Percentiles rank a stretch among this genome's conserved stretches.
phyloP scores from a whole-genome alignment of 495 filamentous ascomycete genomes.

The Aspergillus conjunctus region DNA sequence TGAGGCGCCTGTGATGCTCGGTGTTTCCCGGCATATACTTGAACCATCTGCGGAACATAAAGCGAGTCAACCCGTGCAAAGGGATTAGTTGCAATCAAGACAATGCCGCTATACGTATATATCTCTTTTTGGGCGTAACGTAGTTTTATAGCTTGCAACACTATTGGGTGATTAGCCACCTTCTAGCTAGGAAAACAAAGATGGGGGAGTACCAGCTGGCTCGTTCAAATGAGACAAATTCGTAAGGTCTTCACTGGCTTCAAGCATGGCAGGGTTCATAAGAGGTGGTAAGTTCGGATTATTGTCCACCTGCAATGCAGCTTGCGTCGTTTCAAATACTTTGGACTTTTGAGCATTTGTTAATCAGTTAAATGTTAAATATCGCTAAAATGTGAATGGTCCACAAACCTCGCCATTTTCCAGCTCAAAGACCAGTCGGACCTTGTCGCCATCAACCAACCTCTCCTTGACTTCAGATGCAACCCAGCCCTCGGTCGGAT shows the following conservation, averaged over 20 bases:
- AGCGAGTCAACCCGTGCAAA: slow-evolving; percentile 97
- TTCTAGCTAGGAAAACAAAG: slow-evolving; percentile 2
- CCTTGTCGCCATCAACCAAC: slow-evolving; percentile 79
- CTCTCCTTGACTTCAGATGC: slow-evolving; percentile 93
- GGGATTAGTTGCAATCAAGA: slow-evolving; percentile 97
- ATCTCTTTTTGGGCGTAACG: slow-evolving; percentile 99
- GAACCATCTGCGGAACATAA: slow-evolving; percentile 98
- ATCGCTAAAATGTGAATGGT: slow-evolving; percentile 5
- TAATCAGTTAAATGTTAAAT: slow-evolving; percentile 26
- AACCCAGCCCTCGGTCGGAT: slow-evolving; percentile 93
- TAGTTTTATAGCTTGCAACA: slow-evolving; percentile 95
- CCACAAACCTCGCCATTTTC: slow-evolving; percentile 89
- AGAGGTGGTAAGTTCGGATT: slow-evolving; percentile 76
- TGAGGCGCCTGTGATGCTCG: slow-evolving; percentile 95
- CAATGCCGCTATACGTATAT: slow-evolving; percentile 99
- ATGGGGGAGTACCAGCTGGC: slow-evolving; percentile 73
- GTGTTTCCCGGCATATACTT: slow-evolving; percentile 97
- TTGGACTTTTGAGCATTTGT: slow-evolving; percentile 58
- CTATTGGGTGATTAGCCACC: slow-evolving; percentile 55
- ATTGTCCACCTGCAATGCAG: slow-evolving; percentile 75
- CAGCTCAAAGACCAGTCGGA: slow-evolving; percentile 79
- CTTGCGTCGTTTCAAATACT: slow-evolving; percentile 76
- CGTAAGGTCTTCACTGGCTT: slow-evolving; percentile 97
- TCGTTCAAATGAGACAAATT: slow-evolving; percentile 98
- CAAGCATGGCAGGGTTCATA: slow-evolving; percentile 98